A percentile compares a stretch with the other conserved stretches of the same genome.
Conservation (phyloP, 176 grass and related monocot genomes). For the Phyllostachys edulis region DNA sequence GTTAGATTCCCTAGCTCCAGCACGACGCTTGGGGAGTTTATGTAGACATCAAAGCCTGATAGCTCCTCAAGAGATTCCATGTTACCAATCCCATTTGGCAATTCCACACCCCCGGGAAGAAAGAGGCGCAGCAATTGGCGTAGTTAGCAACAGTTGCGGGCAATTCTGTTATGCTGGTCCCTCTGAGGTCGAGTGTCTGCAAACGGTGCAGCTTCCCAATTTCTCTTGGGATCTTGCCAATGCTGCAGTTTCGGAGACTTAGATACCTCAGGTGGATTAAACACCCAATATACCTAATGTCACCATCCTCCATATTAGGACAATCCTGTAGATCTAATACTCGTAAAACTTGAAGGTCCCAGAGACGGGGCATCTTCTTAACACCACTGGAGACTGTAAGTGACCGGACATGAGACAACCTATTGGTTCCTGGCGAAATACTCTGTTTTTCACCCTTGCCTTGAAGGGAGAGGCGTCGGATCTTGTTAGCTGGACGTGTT, state of each 20-base stretch:
- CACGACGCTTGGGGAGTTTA: background rate
- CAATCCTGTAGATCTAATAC: constrained; percentile 26
- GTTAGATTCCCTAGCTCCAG: constrained; percentile 17
- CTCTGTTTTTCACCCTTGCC: too few species aligned
- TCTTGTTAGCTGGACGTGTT: constrained; percentile 14
- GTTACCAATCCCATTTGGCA: constrained; percentile 27
- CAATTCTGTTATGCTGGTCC: constrained; percentile 19
- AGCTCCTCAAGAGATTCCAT: constrained; percentile 32
- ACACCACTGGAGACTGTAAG: constrained; percentile 24
- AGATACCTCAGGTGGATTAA: constrained; percentile 35
- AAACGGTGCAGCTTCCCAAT: constrained; percentile 25
- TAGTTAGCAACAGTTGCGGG: constrained; percentile 20
- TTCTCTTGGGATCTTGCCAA: constrained; percentile 10
- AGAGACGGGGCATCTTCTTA: constrained; percentile 15
- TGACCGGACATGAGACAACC: constrained; percentile 13
- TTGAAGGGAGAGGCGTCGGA: background rate
- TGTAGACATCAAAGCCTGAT: constrained; percentile 1
- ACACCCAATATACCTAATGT: constrained; percentile 32
- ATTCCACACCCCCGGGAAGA: background rate
- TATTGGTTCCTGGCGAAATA: background rate
- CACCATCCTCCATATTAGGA: background rate
- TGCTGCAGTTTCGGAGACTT: constrained; percentile 15
- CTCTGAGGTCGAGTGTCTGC: constrained; percentile 22
- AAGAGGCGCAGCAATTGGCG: constrained; percentile 13
- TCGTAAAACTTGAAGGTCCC: constrained; percentile 26